A percentile compares a stretch with the other conserved stretches of the same genome.
phyloP scores from a whole-genome alignment of 2,329 filamentous ascomycete genomes.

The Sclerotinia nivalis region DNA sequence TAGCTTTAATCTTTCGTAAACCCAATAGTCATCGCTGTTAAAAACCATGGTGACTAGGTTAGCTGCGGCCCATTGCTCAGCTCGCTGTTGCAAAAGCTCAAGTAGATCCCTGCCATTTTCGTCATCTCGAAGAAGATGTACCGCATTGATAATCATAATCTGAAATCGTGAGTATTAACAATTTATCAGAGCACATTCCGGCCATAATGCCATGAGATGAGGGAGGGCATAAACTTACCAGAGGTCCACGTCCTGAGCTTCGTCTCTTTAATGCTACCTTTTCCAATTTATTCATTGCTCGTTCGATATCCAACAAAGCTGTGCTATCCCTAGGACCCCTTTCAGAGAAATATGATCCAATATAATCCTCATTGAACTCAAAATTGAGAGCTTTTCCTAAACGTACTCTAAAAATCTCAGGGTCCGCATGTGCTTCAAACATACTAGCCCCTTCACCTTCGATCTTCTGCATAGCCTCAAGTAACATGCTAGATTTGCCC shows the following conservation, averaged over 20 bases:
- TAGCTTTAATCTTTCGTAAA: slow-evolving; percentile 91
- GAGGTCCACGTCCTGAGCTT: slow-evolving; percentile 59
- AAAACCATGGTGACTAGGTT: slow-evolving; percentile 91
- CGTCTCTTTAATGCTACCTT: slow-evolving; percentile 83
- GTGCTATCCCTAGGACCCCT: slow-evolving; percentile 89
- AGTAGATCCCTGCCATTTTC: slow-evolving; percentile 91
- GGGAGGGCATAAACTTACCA: slow-evolving; percentile 52
- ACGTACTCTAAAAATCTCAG: slow-evolving; percentile 91
- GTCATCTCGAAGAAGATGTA: slow-evolving; percentile 87
- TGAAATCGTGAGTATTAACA: background rate
- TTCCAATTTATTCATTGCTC: slow-evolving; percentile 95
- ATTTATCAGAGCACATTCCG: background rate
- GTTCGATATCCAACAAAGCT: slow-evolving; percentile 89
- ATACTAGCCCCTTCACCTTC: slow-evolving; percentile 88
- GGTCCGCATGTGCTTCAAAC: slow-evolving; percentile 93
- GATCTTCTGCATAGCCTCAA: slow-evolving; percentile 92
- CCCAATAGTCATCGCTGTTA: slow-evolving; percentile 98
- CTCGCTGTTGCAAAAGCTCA: slow-evolving; percentile 91
- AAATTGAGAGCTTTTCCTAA: slow-evolving; percentile 94
- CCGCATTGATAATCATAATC: slow-evolving; percentile 82
- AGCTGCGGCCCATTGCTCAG: slow-evolving; percentile 93
- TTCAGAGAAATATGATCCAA: slow-evolving; percentile 94
- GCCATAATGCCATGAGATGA: background rate
- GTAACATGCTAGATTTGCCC: slow-evolving; percentile 93
- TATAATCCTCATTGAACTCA: slow-evolving; percentile 97